Evolutionary conservation across 2,329 filamentous ascomycete genomes (phyloP), one percentile per base, ranked within the genome.

Genomic region (Penicillium sp.): DNA sequence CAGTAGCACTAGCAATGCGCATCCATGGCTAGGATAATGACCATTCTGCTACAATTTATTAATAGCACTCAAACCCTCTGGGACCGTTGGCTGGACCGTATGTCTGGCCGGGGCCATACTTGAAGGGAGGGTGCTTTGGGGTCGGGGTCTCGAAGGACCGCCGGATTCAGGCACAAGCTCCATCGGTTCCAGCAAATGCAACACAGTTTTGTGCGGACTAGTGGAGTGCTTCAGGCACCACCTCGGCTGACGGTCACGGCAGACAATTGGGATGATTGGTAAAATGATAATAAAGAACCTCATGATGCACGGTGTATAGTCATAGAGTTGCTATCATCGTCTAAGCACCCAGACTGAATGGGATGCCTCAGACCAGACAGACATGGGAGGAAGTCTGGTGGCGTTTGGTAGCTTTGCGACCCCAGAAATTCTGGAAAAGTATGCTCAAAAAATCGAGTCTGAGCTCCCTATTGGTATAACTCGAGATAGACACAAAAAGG

Each of bases 41-140:
- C 19, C 39, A 19, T 19, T 41, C 39, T 19, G 10, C n/a, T 22
- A 41, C 39, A n/a, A 31, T 44, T 46, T 46, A 46, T 46, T 46
- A 46, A 46, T 46, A 46, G 43, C 24, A 46, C 43, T 46, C 11
- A n/a, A 49, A 33, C 11, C 27, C 27, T 16, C 14, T 10, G 46
- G 46, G 46, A 49, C 44, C 44, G 27, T 19, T 47, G 44, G 43
- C 49, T 50, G 39, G 55, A 53, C 46, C 31, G 58, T 51, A 51
- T 64, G 54, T 60, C 46, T 50, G 46, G 47, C 36, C 35, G 24
- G 50, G 52, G 64, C 60, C 61, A 60, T 47, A 59, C 37, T 41
- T 54, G 58, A 52, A 54, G 49, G 2, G 36, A 27, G 22, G 41
- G 41, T 44, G 27, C 43, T 22, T 14, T 9, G 19, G 24, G 35